A percentile compares a stretch with the other conserved stretches of the same genome.
Evolutionary conservation across 2,329 filamentous ascomycete genomes (phyloP).

Genomic region (Aureobasidium vineae): DNA sequence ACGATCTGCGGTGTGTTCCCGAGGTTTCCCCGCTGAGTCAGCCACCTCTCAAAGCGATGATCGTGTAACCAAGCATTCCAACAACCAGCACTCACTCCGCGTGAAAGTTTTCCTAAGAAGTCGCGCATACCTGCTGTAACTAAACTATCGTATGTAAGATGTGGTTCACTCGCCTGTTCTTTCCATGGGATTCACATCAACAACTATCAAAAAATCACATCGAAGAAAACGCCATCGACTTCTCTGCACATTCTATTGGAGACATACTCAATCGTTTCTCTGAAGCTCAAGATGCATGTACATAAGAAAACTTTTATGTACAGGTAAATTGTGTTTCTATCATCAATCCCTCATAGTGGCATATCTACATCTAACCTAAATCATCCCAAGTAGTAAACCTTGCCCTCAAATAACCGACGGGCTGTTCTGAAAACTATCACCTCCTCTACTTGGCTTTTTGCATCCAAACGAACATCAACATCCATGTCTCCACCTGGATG

Average conservation of each 20-base stretch:
- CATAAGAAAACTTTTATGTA: neutral
- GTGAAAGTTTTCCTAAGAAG: too few relatives aligned
- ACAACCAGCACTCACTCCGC: neutral
- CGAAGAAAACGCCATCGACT: too few relatives aligned
- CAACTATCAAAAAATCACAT: too few relatives aligned
- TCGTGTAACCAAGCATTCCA: neutral
- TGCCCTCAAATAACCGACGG: slow-evolving; percentile 31
- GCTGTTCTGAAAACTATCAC: slow-evolving; percentile 33
- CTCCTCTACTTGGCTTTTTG: slow-evolving; percentile 31
- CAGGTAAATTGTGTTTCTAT: neutral
- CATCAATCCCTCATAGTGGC: neutral
- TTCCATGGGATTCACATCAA: too few relatives aligned
- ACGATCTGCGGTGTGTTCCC: neutral
- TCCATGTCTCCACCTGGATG: slow-evolving; percentile 36
- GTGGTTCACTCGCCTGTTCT: too few relatives aligned
- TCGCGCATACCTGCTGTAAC: neutral
- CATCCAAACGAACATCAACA: slow-evolving; percentile 33
- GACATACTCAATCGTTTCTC: too few relatives aligned
- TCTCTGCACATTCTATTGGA: too few relatives aligned
- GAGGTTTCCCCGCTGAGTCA: neutral
- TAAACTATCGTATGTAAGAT: neutral
- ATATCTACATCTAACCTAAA: neutral
- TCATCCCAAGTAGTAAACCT: slow-evolving; percentile 30
- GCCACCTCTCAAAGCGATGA: too few relatives aligned
- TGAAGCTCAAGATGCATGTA: too few relatives aligned